Evolutionary conservation across 163 green algal species (phyloP).

Genomic region (Scenedesmus sp.): DNA sequence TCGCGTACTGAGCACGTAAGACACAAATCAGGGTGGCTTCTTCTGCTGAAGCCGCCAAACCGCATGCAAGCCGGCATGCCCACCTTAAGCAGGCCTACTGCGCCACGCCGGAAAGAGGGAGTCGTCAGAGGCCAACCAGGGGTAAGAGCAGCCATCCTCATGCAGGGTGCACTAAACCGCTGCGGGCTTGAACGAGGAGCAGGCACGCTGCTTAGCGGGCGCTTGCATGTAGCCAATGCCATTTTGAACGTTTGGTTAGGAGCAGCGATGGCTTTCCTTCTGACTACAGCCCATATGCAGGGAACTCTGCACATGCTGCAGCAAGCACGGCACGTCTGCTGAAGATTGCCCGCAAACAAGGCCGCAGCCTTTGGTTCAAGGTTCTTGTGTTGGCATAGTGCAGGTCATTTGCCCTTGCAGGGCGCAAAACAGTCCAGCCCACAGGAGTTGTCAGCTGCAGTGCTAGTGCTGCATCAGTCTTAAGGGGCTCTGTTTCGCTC

Average conservation of each 20-base stretch:
- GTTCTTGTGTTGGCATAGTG: too few relatives aligned
- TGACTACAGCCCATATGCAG: neutral
- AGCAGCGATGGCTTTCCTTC: too few relatives aligned
- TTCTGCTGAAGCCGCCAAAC: neutral
- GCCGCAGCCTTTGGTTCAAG: too few relatives aligned
- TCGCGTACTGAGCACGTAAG: neutral
- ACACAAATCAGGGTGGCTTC: neutral
- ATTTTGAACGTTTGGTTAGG: neutral
- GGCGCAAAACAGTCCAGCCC: too few relatives aligned
- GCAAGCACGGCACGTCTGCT: neutral
- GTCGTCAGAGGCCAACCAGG: neutral
- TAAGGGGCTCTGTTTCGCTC: too few relatives aligned
- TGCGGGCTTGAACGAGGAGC: neutral
- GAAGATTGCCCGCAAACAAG: too few relatives aligned
- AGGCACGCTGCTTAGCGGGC: neutral
- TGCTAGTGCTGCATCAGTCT: too few relatives aligned
- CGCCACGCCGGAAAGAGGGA: slow-evolving; percentile 4
- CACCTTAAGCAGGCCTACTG: neutral
- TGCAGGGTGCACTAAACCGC: neutral
- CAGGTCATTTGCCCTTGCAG: too few relatives aligned
- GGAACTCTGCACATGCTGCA: neutral
- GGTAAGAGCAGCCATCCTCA: slow-evolving; percentile 10
- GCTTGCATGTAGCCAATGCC: neutral
- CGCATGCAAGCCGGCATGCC: neutral
- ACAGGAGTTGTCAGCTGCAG: too few relatives aligned